Evolutionary conservation across 768 basidiomycete species (phyloP).

Genomic region (Phanerochaete sordida): DNA sequence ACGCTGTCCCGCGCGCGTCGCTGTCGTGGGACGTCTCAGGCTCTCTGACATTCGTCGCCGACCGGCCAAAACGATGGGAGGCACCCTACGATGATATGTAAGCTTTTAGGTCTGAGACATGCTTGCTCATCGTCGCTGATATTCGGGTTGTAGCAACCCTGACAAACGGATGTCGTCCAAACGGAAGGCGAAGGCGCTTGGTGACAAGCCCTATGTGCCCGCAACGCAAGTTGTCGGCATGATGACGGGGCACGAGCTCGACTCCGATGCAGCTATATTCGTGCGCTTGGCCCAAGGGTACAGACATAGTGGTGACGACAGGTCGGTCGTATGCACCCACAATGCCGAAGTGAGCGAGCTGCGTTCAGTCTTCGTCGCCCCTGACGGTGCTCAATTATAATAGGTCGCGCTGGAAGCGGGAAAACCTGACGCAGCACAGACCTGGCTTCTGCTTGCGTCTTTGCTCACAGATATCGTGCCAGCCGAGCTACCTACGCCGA

Average conservation of each 20-base stretch:
- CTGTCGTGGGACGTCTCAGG: conserved; percentile 66
- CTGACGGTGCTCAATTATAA: too few relatives aligned
- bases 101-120: conserved; percentile 15
- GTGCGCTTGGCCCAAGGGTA: conserved; percentile 62
- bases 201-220: conserved; percentile 52
- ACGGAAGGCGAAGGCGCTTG: conserved; percentile 49
- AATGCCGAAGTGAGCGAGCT: conserved; percentile 52
- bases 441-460: conserved; percentile 63
- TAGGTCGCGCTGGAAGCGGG: conserved; percentile 52
- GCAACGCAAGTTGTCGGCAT: conserved; percentile 56
- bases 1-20: conserved; percentile 60
- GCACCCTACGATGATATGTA: conserved; percentile 81
- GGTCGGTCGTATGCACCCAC: conserved; percentile 44
- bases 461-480: conserved; percentile 47
- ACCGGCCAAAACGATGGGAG: conserved; percentile 51
- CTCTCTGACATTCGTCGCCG: conserved; percentile 63
- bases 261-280: conserved; percentile 47
- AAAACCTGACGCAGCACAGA: conserved; percentile 53
- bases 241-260: conserved; percentile 33
- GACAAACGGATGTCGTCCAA: conserved; percentile 23
- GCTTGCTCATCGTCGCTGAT: conserved; percentile 31
- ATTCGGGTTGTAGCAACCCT: conserved; percentile 15
- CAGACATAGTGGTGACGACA: conserved; percentile 46
- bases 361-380: neutral
- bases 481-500: conserved; percentile 21